Conservation (phyloP, 1,139 yeast species). For the Geotrichum armillariae region DNA sequence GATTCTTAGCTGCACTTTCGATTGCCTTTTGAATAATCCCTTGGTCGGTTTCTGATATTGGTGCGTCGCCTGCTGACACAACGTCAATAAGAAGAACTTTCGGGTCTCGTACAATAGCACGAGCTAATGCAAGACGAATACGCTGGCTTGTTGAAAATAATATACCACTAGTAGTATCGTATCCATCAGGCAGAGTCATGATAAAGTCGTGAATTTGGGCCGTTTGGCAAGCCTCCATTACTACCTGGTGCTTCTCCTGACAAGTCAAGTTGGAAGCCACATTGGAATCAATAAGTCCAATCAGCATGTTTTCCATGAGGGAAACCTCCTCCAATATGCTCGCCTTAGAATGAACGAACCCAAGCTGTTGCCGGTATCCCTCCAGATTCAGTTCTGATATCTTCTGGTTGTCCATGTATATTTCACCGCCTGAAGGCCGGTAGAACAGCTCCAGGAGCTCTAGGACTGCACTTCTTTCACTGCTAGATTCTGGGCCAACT, state of each 20-base stretch:
- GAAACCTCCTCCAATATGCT: slow-evolving; percentile 43
- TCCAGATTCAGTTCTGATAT: slow-evolving; percentile 68
- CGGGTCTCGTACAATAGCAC: slow-evolving; percentile 72
- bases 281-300: slow-evolving; percentile 58
- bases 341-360: slow-evolving; percentile 18
- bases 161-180: slow-evolving; percentile 66
- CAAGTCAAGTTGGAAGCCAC: slow-evolving; percentile 42
- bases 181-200: slow-evolving; percentile 73
- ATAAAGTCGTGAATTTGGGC: slow-evolving; percentile 84
- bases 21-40: slow-evolving; percentile 36
- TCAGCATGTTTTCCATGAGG: slow-evolving; percentile 80
- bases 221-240: slow-evolving; percentile 64
- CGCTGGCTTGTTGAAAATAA: slow-evolving; percentile 18
- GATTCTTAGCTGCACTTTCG: slow-evolving; percentile 48
- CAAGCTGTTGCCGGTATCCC: slow-evolving; percentile 62
- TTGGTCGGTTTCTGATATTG: background rate
- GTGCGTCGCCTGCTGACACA: background rate
- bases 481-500: slow-evolving; percentile 86
- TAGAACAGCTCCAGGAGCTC: slow-evolving; percentile 78
- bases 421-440: slow-evolving; percentile 65
- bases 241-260: slow-evolving; percentile 49
- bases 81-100: slow-evolving; percentile 70
- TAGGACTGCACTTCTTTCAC: slow-evolving; percentile 90
- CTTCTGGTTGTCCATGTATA: slow-evolving; percentile 70
- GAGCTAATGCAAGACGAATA: slow-evolving; percentile 65